These are phyloP conservation scores for Oidiodendron maius DNA, from an alignment of 495 filamentous ascomycete species.

Conservation along the genomic window DNA sequence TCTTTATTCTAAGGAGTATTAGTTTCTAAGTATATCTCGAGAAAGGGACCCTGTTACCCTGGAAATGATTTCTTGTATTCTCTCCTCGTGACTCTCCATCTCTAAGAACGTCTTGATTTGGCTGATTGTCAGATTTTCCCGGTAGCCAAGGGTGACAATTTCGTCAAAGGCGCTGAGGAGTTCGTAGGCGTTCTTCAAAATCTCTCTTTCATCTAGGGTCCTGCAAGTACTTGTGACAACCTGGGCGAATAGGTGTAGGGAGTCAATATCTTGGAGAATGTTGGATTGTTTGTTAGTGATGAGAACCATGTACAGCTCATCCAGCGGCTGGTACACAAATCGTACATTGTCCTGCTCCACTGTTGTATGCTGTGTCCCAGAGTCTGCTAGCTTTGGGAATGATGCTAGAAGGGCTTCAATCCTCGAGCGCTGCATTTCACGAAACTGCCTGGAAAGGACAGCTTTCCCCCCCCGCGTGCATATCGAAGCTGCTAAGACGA, in stretches of 20 bases:
- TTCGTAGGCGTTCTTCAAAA: conserved; percentile 89
- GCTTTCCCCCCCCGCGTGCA: conserved; percentile 97
- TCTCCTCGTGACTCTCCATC: conserved; percentile 98
- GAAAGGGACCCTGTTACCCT: conserved; percentile 50
- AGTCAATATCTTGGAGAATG: conserved; percentile 98
- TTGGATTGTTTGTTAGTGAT: conserved; percentile 99
- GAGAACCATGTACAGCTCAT: conserved; percentile 98
- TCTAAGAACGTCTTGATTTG: conserved; percentile 99
- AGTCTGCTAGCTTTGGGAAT: conserved; percentile 94
- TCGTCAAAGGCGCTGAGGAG: conserved; percentile 95
- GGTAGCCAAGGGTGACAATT: conserved; percentile 86
- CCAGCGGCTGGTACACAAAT: conserved; percentile 97
- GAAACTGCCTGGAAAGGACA: conserved; percentile 92
- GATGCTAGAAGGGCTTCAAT: conserved; percentile 94
- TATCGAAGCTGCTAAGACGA: conserved; percentile 97
- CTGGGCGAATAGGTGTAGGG: conserved; percentile 93
- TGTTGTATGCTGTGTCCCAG: conserved; percentile 92
- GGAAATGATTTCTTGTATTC: conserved; percentile 96
- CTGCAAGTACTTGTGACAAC: conserved; percentile 95
- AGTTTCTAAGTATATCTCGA: conserved; percentile 8
- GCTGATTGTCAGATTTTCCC: conserved; percentile 88
- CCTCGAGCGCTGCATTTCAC: conserved; percentile 90
- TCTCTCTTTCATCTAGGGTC: conserved; percentile 91
- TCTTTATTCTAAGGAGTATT: conserved; percentile 79
- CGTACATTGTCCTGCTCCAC: conserved; percentile 99